phyloP scores from a whole-genome alignment of 2,329 filamentous ascomycete genomes.

The Colletotrichum incanum region DNA sequence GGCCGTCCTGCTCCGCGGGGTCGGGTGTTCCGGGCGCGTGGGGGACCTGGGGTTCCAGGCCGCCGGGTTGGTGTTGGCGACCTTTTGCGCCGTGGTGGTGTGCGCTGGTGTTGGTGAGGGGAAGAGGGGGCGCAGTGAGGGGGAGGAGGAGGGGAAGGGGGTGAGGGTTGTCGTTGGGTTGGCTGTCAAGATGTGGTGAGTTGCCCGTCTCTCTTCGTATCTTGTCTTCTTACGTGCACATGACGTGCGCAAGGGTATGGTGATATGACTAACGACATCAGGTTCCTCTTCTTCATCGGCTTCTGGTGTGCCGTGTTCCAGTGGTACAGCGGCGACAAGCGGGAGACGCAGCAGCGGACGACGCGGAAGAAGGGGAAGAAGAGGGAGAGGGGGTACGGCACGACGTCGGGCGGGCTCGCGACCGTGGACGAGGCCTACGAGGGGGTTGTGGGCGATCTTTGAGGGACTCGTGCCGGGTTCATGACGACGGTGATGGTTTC shows the following conservation, averaged over 20 bases:
- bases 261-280: slow-evolving; percentile 9
- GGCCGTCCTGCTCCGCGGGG: slow-evolving; percentile 44
- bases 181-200: slow-evolving; percentile 34
- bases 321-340: slow-evolving; percentile 17
- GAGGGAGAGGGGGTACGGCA: slow-evolving; percentile 36
- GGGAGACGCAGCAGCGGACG: slow-evolving; percentile 1
- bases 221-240: no score
- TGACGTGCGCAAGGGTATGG: background rate
- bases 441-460: slow-evolving; percentile 23
- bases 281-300: slow-evolving; percentile 35
- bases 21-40: slow-evolving; percentile 4
- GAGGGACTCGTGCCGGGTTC: background rate
- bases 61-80: slow-evolving; percentile 22
- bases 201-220: background rate
- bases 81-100: slow-evolving; percentile 20
- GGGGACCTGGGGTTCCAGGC: slow-evolving; percentile 35
- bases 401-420: slow-evolving; percentile 27
- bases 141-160: background rate
- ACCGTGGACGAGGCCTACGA: slow-evolving; percentile 27
- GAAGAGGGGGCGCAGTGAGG: background rate
- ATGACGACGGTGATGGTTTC: background rate
- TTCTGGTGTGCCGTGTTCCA: slow-evolving; percentile 29
- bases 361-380: slow-evolving; percentile 13
- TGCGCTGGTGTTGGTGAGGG: slow-evolving; percentile 13
- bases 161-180: slow-evolving; percentile 9